These are phyloP conservation scores for Serendipita sp. DNA, from an alignment of 768 basidiomycete genomes.

Conservation along the genomic window DNA sequence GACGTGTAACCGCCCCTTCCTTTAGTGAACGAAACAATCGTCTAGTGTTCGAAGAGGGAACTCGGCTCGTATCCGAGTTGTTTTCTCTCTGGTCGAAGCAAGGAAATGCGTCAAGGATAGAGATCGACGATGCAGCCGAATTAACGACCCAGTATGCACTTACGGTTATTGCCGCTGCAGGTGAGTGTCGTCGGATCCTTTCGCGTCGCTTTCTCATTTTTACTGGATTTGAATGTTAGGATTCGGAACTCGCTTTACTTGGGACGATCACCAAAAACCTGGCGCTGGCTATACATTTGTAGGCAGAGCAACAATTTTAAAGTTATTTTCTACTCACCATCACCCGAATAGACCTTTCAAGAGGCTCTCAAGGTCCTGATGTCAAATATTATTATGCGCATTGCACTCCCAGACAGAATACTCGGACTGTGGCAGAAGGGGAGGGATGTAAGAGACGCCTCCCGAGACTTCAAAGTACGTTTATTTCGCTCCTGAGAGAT, in stretches of 20 bases:
- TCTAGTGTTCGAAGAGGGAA: constrained; percentile 34
- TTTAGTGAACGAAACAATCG: constrained; percentile 21
- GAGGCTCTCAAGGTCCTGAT: neutral
- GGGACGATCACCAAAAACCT: too few relatives aligned
- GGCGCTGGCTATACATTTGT: too few relatives aligned
- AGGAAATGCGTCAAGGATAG: neutral
- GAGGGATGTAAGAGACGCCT: neutral
- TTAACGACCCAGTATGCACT: neutral
- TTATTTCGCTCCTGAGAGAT: too few relatives aligned
- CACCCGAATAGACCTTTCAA: neutral
- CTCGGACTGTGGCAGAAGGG: neutral
- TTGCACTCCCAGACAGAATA: neutral
- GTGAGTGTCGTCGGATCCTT: neutral
- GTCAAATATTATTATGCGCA: neutral
- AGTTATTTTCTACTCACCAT: too few relatives aligned
- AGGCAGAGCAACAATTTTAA: too few relatives aligned
- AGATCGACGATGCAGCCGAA: neutral
- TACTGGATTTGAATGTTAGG: too few relatives aligned
- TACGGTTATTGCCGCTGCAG: constrained; percentile 24
- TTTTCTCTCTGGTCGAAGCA: constrained; percentile 15
- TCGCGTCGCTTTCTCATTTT: too few relatives aligned
- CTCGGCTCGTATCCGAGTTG: constrained; percentile 27
- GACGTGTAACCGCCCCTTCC: neutral
- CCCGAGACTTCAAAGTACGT: neutral
- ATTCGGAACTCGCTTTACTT: too few relatives aligned